Base-by-base conservation (phyloP, 2,329 filamentous ascomycete species). In the Penicillium crustosum region DNA sequence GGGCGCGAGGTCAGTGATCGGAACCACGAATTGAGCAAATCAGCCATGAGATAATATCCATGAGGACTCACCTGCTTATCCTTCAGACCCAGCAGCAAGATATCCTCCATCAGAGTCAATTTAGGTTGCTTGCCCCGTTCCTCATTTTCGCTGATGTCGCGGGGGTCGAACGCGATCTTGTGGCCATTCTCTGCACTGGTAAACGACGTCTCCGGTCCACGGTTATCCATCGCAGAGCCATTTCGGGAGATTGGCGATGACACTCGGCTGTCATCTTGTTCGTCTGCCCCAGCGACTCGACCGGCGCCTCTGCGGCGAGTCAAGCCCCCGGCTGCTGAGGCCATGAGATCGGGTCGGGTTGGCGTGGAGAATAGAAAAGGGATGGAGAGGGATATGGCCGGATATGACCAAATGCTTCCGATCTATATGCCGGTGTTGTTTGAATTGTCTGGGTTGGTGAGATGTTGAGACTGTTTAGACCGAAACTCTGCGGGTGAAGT, bases 121-220 rank as follows among this genome's bases (percentile, higher is more conserved):
- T 97, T 99, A 48, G 94, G 94, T 81, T 97, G 93, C 81, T 97
- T 97, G 83, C 86, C 94, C 75, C 94, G 83, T 82, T 99, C 94
- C 67, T 89, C 91, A 77, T 87, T 97, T 83, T 99, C 94, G 79
- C 89, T 96, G 71, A 99, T 96, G 77, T 99, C 94, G 77, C 93
- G 85, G 59, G 94, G 94, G 77, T 99, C 94, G 76, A 91, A 99
- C 58, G 93, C 94, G 77, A 99, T 97, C 83, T 95, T 96, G 84
- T 97, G 94, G 66, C 94, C 94, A 80, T 97, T 97, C 78, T 96
- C 93, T 75, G 89, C 79, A 70, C 76, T 84, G 73, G 83, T 92
- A 81, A 96, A 97, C 70, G 89, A 93, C 60, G 94, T 97, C 79
- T 88, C 86, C 55, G 85, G 84, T 21, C 78, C 75, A 63, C 82